Evolutionary conservation across 2,329 filamentous ascomycete species (phyloP).

Genomic region (Leptodontidium sp.): DNA sequence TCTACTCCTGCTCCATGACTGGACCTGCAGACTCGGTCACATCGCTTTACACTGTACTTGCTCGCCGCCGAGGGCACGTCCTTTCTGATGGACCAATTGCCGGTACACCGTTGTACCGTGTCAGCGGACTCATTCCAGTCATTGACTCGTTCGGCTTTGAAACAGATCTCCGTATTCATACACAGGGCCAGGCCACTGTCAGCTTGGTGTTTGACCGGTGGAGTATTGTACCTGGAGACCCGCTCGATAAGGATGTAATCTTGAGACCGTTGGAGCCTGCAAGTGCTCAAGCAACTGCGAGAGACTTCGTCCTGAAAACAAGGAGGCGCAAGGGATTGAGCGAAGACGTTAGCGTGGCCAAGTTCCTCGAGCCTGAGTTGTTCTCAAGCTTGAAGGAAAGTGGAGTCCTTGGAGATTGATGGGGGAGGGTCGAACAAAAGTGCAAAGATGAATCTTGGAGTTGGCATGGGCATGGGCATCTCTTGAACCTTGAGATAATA

Average conservation of each 20-base stretch:
- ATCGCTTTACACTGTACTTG: constrained; percentile 90
- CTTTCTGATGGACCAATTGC: constrained; percentile 93
- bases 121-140: constrained; percentile 90
- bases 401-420: constrained; percentile 75
- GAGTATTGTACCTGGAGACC: constrained; percentile 95
- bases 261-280: constrained; percentile 88
- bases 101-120: constrained; percentile 91
- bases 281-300: constrained; percentile 84
- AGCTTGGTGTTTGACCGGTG: constrained; percentile 95
- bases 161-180: constrained; percentile 95
- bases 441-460: constrained; percentile 29
- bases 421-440: constrained; percentile 32
- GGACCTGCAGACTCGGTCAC: constrained; percentile 89
- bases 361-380: constrained; percentile 94
- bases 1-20: constrained; percentile 92
- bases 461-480: constrained; percentile 32
- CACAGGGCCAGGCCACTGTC: constrained; percentile 89
- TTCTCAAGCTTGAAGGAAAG: constrained; percentile 89
- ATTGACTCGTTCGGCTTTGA: constrained; percentile 99
- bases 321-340: constrained; percentile 90
- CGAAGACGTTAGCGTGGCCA: constrained; percentile 94
- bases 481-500: constrained; percentile 29
- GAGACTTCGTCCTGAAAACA: constrained; percentile 98
- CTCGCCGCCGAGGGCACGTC: constrained; percentile 88
- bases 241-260: constrained; percentile 86